Base-by-base conservation (phyloP, 129 eudicot species). In the Pseudognaphalium luteoalbum region DNA sequence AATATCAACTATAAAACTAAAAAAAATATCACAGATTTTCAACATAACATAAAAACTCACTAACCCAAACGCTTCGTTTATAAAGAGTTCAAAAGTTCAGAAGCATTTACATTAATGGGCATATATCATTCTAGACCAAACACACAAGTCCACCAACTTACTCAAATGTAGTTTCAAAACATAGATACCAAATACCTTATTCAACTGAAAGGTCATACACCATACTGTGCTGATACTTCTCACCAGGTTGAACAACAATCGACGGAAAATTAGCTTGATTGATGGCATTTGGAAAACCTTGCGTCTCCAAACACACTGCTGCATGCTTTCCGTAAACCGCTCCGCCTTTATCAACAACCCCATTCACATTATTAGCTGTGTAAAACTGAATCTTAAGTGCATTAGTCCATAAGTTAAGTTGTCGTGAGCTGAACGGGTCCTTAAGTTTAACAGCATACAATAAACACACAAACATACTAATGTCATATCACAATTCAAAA, bases 371-470 rank as follows among this genome's bases (percentile, higher is more conserved):
- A 73, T 95, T 95, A 3, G 81, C 99, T 0, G 96, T 95, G 72
- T 95, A 95, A 83, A 95, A 91, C 85, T 95, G 97, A 93, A 95
- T 78, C 4, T 97, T 97, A 0, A 97, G 99, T 2, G 92, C 99
- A 81, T 87, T 75, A 15, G 97, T 95, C 97, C 99, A 91, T 47
- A 91, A 66, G 74, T 95, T 75, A 25, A 95, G 89, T 41, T 90
- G 91, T 28, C 56, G 28, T 8, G 72, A 67, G 79, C 97, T 91
- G 4, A 54, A 37, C 1, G 94, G 96, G 61, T 91, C 97, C 72
- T 78, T 87, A 79, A 95, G 62, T 61, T 87, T 95, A 0, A 85
- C 12, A 39, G 9, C 44, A 8, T 39, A 39, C 44, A 39, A 39
- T 1, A 39, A 39, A 39, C 44, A 7, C 44, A 8, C 11, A 39